Percentiles rank a stretch among this genome's conserved stretches.
phyloP scores from a whole-genome alignment of 1,284 basidiomycete genomes.

The Ustilago tritici region DNA sequence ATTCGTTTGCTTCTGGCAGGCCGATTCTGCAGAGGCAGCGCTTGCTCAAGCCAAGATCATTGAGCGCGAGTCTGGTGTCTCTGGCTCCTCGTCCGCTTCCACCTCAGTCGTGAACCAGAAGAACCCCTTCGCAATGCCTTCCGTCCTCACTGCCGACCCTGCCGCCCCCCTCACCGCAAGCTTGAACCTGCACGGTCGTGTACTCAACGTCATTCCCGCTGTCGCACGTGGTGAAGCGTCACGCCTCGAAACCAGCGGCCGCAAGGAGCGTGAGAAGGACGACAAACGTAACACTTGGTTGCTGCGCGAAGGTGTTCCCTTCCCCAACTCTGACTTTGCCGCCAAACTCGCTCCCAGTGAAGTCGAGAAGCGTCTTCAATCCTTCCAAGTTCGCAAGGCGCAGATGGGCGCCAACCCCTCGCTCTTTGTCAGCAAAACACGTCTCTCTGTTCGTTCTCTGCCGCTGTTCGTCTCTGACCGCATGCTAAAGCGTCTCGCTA shows the following conservation, averaged over 20 bases:
- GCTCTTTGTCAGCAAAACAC: slow-evolving; percentile 91
- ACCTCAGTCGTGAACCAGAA: slow-evolving; percentile 30
- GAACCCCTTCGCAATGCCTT: slow-evolving; percentile 65
- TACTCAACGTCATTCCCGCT: slow-evolving; percentile 88
- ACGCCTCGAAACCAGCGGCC: slow-evolving; percentile 87
- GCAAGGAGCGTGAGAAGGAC: slow-evolving; percentile 81
- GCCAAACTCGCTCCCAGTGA: slow-evolving; percentile 50
- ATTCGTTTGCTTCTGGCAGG: slow-evolving; percentile 98
- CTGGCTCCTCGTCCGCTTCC: slow-evolving; percentile 17
- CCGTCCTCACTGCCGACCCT: slow-evolving; percentile 83
- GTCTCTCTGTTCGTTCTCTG: slow-evolving; percentile 91
- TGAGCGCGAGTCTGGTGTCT: slow-evolving; percentile 53
- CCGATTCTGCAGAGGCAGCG: slow-evolving; percentile 86
- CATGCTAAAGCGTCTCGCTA: slow-evolving; percentile 86
- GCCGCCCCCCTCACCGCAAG: slow-evolving; percentile 84
- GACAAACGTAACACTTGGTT: slow-evolving; percentile 97
- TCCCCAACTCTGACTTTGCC: slow-evolving; percentile 60
- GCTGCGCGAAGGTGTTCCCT: slow-evolving; percentile 80
- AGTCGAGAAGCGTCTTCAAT: slow-evolving; percentile 59
- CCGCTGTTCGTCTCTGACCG: slow-evolving; percentile 90
- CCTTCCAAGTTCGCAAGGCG: slow-evolving; percentile 60
- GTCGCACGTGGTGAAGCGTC: slow-evolving; percentile 89
- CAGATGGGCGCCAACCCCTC: slow-evolving; percentile 83
- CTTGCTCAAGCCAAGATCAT: slow-evolving; percentile 77
- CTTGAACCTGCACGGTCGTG: slow-evolving; percentile 90